Evolutionary conservation across 768 basidiomycete genomes (phyloP).

Genomic region (Neoboletus subvelutipes): DNA sequence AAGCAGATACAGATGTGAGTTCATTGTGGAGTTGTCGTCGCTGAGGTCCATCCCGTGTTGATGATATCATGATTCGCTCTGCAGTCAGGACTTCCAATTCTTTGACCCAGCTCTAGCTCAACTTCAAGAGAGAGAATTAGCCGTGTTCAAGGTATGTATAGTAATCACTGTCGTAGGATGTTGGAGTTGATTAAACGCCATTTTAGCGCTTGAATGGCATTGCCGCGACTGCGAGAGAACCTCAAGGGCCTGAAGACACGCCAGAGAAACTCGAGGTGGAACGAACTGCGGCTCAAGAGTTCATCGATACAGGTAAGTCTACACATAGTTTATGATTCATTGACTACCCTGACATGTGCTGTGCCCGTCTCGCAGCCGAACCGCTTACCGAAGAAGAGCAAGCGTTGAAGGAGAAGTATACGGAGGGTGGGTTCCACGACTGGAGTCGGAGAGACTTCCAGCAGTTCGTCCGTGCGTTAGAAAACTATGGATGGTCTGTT

Average conservation of each 20-base stretch:
- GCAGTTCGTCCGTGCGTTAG: slow-evolving; percentile 79
- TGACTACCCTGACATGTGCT: neutral
- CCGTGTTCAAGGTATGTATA: slow-evolving; percentile 64
- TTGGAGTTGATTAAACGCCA: neutral
- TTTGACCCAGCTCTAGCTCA: slow-evolving; percentile 78
- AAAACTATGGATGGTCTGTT: slow-evolving; percentile 76
- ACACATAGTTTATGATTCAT: neutral
- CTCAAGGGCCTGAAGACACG: slow-evolving; percentile 69
- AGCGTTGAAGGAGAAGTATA: slow-evolving; percentile 74
- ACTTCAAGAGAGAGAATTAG: slow-evolving; percentile 85
- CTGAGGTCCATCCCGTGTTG: neutral
- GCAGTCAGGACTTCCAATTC: slow-evolving; percentile 95
- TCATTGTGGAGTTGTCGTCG: neutral
- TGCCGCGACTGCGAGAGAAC: slow-evolving; percentile 59
- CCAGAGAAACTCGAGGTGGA: slow-evolving; percentile 86
- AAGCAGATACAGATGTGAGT: slow-evolving; percentile 84
- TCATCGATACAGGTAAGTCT: slow-evolving; percentile 75
- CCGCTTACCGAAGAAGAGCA: slow-evolving; percentile 88
- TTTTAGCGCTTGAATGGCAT: slow-evolving; percentile 65
- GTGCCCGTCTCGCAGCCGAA: slow-evolving; percentile 57
- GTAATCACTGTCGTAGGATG: neutral
- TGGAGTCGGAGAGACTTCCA: slow-evolving; percentile 96
- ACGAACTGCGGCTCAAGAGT: slow-evolving; percentile 72
- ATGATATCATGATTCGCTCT: neutral
- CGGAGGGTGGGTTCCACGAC: slow-evolving; percentile 77